These are phyloP conservation scores for Xenoacremonium recifei DNA, from an alignment of 2,329 filamentous ascomycete species.

Conservation along the genomic window DNA sequence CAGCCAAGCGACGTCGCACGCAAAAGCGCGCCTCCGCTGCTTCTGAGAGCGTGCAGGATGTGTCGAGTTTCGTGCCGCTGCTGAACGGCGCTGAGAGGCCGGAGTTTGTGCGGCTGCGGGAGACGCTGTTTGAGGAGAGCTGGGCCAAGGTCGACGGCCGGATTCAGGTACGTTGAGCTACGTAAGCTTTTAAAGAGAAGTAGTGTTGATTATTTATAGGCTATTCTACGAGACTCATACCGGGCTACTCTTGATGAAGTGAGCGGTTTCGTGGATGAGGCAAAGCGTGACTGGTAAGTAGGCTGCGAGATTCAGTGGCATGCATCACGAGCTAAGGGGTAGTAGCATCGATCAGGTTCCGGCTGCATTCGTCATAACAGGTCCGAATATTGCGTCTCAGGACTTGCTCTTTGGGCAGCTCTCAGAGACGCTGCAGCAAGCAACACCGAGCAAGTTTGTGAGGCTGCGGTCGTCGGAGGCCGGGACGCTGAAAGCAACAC, in stretches of 20 bases:
- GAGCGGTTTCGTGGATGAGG: conserved; percentile 50
- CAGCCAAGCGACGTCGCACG: conserved; percentile 58
- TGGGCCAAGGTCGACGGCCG: conserved; percentile 65
- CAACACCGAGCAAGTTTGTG: conserved; percentile 57
- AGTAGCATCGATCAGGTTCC: conserved; percentile 53
- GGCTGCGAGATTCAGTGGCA: not conserved
- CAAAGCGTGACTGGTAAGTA: conserved; percentile 31
- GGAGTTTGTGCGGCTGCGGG: conserved; percentile 50
- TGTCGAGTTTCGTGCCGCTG: conserved; percentile 48
- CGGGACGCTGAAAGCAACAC: conserved; percentile 68
- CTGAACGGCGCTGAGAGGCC: conserved; percentile 53
- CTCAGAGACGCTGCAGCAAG: conserved; percentile 50
- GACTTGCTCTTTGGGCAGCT: conserved; percentile 72
- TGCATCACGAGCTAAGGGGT: conserved; percentile 6
- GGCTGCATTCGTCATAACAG: conserved; percentile 71
- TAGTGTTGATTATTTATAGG: conserved; percentile 33
- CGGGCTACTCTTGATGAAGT: conserved; percentile 59
- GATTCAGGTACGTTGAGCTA: conserved; percentile 46
- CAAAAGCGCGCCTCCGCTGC: conserved; percentile 36
- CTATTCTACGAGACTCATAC: conserved; percentile 59
- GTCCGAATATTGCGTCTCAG: conserved; percentile 75
- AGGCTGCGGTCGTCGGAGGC: conserved; percentile 68
- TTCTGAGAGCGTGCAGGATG: conserved; percentile 9
- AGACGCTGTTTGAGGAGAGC: conserved; percentile 57
- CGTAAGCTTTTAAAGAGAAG: conserved; percentile 19